These are phyloP conservation scores for Rhynchosporium graminicola DNA, from an alignment of 2,329 filamentous ascomycete species.

Conservation along the genomic window DNA sequence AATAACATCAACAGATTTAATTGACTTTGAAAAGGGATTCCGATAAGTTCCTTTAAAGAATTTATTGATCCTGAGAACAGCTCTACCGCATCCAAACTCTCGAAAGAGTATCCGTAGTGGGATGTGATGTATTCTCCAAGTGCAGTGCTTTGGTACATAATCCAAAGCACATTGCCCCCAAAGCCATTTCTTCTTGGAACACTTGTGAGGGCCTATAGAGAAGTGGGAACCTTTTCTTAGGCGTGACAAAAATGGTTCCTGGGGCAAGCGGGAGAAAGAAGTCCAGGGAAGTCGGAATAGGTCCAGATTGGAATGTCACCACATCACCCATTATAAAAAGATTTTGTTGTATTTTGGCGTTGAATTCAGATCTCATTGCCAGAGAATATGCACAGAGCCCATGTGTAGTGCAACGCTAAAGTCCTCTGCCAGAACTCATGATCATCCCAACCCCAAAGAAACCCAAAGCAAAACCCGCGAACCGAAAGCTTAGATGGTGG, in stretches of 20 bases:
- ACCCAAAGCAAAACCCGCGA: conserved; percentile 36
- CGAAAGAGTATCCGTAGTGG: background rate
- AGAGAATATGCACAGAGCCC: conserved; percentile 38
- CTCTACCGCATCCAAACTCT: background rate
- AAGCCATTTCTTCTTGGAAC: conserved; percentile 32
- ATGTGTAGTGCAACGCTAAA: conserved; percentile 41
- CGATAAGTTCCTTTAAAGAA: no score
- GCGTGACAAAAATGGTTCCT: conserved; percentile 38
- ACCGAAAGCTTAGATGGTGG: conserved; percentile 73
- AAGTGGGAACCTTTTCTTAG: conserved; percentile 34
- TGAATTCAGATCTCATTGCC: conserved; percentile 37
- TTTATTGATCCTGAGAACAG: background rate
- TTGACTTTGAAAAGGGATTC: no score
- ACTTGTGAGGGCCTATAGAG: conserved; percentile 37
- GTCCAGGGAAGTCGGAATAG: background rate
- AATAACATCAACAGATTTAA: no score
- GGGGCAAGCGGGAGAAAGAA: background rate
- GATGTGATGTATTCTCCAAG: background rate
- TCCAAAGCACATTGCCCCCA: conserved; percentile 11
- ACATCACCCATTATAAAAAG: conserved; percentile 6
- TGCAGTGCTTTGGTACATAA: background rate
- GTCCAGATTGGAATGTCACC: background rate
- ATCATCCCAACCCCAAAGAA: conserved; percentile 39
- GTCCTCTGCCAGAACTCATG: conserved; percentile 33
- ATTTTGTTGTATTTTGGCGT: conserved; percentile 26